Conservation (phyloP, 2,329 filamentous ascomycete species). For the Thelonectria discophora region DNA sequence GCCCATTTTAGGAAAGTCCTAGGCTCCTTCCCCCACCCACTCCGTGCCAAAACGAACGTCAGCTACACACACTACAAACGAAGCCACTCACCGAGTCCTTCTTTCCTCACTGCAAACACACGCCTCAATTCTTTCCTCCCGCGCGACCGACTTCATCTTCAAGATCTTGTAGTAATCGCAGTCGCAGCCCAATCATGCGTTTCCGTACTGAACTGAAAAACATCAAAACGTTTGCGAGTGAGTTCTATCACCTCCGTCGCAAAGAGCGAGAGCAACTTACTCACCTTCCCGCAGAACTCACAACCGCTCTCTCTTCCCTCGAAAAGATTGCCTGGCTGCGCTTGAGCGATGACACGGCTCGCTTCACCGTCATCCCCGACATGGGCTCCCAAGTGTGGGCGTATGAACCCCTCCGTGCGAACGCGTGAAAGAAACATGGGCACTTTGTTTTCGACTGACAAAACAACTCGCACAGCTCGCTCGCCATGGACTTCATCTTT, state of each 20-base stretch:
- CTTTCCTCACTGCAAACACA: conserved; percentile 9
- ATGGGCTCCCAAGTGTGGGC: conserved; percentile 97
- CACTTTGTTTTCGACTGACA: conserved; percentile 9
- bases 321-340: conserved; percentile 92
- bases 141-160: conserved; percentile 4
- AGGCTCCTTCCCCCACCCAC: too few species aligned
- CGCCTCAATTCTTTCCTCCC: neutral
- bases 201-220: conserved; percentile 74
- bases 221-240: conserved; percentile 72
- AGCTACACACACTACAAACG: neutral
- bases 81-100: neutral
- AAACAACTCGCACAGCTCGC: conserved; percentile 52
- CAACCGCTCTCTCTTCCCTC: conserved; percentile 69
- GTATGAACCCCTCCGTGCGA: conserved; percentile 55
- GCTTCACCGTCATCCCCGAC: conserved; percentile 95
- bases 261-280: conserved; percentile 7
- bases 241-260: conserved; percentile 29
- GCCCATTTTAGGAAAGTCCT: neutral
- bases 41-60: neutral
- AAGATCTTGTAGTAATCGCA: neutral
- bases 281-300: conserved; percentile 61
- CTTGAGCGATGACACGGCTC: conserved; percentile 84
- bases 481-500: conserved; percentile 85
- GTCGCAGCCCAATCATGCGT: conserved; percentile 58
- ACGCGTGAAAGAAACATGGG: neutral